Conservation (phyloP, 495 filamentous ascomycete genomes). For the Opeltia flavorubescens region DNA sequence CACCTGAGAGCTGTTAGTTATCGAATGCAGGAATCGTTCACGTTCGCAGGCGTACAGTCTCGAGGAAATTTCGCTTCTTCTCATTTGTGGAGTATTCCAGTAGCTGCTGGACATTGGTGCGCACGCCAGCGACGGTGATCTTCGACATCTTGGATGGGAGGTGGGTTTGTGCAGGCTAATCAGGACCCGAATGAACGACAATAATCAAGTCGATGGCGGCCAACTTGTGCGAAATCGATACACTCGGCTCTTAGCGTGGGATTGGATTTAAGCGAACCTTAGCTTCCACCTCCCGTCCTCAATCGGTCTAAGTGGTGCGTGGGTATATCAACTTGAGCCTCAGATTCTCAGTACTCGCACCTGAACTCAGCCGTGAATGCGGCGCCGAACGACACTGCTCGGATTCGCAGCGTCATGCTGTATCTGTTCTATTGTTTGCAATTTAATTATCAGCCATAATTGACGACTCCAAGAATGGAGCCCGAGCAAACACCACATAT, state of each 20-base stretch:
- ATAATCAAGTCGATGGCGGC: no score
- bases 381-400: background rate
- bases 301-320: background rate
- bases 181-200: no score
- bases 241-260: background rate
- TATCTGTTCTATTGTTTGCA: no score
- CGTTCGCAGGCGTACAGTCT: no score
- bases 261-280: background rate
- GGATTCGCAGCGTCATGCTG: background rate
- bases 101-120: conserved; percentile 77
- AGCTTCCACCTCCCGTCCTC: no score
- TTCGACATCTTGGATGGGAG: conserved; percentile 45
- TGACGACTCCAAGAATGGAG: no score
- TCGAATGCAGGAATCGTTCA: conserved; percentile 15
- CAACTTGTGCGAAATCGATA: no score
- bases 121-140: conserved; percentile 93
- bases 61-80: conserved; percentile 99
- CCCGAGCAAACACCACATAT: background rate
- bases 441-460: no score
- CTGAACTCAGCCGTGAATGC: background rate
- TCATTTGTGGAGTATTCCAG: conserved; percentile 89
- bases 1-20: conserved; percentile 14
- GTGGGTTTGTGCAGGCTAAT: no score
- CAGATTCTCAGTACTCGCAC: no score
- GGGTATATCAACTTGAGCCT: background rate